These are phyloP conservation scores for Pichia occidentalis DNA, from an alignment of 805 yeast species.

Conservation along the genomic window DNA sequence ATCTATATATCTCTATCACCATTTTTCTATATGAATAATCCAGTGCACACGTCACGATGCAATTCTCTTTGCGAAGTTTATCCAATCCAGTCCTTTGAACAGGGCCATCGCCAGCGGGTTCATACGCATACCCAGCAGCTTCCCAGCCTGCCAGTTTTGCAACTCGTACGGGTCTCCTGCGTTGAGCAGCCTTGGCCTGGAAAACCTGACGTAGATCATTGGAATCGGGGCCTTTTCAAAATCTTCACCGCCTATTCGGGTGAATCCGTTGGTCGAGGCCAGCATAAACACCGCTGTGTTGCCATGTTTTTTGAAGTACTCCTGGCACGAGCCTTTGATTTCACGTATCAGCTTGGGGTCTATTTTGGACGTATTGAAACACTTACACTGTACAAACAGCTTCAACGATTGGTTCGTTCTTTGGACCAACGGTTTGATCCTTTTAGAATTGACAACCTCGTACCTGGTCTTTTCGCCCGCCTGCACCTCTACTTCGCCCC, in stretches of 20 bases:
- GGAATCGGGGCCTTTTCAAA: slow-evolving; percentile 42
- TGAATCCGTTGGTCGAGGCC: slow-evolving; percentile 40
- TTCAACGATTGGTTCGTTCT: slow-evolving; percentile 27
- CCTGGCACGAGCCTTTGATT: slow-evolving; percentile 43
- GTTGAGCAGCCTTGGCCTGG: slow-evolving; percentile 26
- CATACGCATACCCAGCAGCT: slow-evolving; percentile 30
- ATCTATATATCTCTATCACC: not conserved
- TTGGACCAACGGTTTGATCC: slow-evolving; percentile 23
- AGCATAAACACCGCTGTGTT: slow-evolving; percentile 32
- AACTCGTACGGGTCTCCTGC: slow-evolving; percentile 25
- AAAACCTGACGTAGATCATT: slow-evolving; percentile 36
- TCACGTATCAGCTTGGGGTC: slow-evolving; percentile 46
- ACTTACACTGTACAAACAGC: slow-evolving; percentile 51
- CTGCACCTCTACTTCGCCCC: not conserved
- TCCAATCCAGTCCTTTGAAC: slow-evolving; percentile 33
- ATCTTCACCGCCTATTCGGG: slow-evolving; percentile 40
- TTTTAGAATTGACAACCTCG: slow-evolving; percentile 22
- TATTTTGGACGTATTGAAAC: slow-evolving; percentile 35
- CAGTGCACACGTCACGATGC: not conserved
- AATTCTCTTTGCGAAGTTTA: slow-evolving; percentile 16
- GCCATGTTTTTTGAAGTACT: slow-evolving; percentile 9
- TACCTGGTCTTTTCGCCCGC: slow-evolving; percentile 5
- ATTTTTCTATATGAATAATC: not conserved
- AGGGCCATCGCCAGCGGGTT: slow-evolving; percentile 33
- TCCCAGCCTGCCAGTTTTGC: slow-evolving; percentile 35